phyloP scores from a whole-genome alignment of 805 yeast species.

The Naumovozyma castellii region DNA sequence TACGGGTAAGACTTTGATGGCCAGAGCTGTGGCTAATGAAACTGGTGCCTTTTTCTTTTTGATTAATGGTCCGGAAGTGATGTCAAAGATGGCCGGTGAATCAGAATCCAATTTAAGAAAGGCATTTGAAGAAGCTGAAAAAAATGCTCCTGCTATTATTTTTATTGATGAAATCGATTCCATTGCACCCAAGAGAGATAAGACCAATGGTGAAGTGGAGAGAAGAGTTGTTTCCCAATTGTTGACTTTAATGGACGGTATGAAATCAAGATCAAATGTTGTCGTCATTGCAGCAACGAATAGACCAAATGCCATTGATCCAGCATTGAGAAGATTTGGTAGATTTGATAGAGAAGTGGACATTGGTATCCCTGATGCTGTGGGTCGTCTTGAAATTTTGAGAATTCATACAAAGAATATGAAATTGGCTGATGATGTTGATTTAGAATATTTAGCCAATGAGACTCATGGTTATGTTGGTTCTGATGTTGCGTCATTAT shows the following conservation, averaged over 20 bases:
- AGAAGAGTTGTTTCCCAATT: conserved; percentile 98
- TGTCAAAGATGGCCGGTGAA: conserved; percentile 99
- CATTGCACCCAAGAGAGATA: conserved; percentile 98
- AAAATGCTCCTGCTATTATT: conserved; percentile 96
- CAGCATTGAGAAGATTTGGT: conserved; percentile 81
- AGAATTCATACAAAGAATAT: conserved; percentile 97
- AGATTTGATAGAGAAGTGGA: conserved; percentile 87
- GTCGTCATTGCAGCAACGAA: conserved; percentile 97
- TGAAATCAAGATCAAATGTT: conserved; percentile 97
- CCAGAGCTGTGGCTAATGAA: conserved; percentile 99
- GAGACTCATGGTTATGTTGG: conserved; percentile 99
- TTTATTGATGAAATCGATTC: conserved; percentile 98
- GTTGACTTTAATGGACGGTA: conserved; percentile 97
- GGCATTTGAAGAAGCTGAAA: conserved; percentile 98
- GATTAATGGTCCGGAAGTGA: conserved; percentile 97
- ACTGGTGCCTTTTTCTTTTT: conserved; percentile 98
- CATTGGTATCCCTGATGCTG: conserved; percentile 94
- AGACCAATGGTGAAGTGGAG: conserved; percentile 99
- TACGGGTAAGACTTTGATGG: conserved; percentile 98
- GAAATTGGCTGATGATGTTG: conserved; percentile 93
- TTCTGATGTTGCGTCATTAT: conserved; percentile 94
- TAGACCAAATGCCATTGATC: conserved; percentile 64
- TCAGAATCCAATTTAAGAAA: conserved; percentile 95
- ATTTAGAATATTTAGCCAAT: conserved; percentile 87
- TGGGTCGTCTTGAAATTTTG: conserved; percentile 93